phyloP scores from a whole-genome alignment of 129 eudicot genomes.

The Erigeron canadensis region DNA sequence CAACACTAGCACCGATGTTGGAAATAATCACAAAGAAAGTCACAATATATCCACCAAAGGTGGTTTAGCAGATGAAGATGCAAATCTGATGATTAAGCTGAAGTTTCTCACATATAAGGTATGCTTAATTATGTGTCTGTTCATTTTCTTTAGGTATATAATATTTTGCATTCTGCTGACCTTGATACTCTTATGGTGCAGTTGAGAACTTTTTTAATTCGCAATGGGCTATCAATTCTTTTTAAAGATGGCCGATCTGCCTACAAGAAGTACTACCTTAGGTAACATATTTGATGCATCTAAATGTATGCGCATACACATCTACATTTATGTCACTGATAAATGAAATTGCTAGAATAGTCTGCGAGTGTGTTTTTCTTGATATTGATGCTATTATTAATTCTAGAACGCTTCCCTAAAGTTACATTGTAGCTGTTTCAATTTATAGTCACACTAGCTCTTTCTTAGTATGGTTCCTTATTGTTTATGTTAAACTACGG shows the following conservation, averaged over 20 bases:
- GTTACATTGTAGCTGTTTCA: neutral
- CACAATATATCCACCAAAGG: conserved; percentile 37
- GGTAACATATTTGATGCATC: conserved; percentile 36
- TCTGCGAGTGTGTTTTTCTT: neutral
- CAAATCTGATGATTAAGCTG: conserved; percentile 89
- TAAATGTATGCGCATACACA: neutral
- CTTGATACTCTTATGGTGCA: conserved; percentile 29
- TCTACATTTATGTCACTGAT: neutral
- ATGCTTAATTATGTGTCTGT: neutral
- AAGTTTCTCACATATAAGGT: conserved; percentile 97
- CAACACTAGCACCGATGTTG: conserved; percentile 25
- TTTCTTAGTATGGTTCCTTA: neutral
- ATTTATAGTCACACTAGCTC: neutral
- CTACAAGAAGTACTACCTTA: conserved; percentile 73
- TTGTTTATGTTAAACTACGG: neutral
- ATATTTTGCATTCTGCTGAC: conserved; percentile 9
- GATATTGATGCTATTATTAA: neutral
- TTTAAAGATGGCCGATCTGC: conserved; percentile 90
- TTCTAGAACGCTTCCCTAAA: neutral
- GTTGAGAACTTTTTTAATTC: conserved; percentile 86
- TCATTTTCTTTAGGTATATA: neutral
- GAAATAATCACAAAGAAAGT: conserved; percentile 30
- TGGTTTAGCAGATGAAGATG: conserved; percentile 92
- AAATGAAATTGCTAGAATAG: neutral
- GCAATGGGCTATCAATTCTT: conserved; percentile 81